phyloP scores from a whole-genome alignment of 345 rosid species.

The Dipteronia sinensis region DNA sequence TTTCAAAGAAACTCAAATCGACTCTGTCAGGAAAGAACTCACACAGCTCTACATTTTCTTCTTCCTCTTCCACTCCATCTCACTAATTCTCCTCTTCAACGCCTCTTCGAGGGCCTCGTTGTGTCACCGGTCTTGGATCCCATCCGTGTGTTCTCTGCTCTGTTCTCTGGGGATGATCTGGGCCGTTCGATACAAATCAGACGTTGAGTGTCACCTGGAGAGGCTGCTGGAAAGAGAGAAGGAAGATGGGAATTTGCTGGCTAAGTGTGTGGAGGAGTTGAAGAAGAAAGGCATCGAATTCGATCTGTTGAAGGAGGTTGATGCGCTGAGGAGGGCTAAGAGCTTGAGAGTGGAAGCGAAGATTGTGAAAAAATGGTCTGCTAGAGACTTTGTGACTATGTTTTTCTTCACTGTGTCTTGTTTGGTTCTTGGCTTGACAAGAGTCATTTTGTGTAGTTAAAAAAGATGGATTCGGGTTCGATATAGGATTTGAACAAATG shows the following conservation, averaged over 20 bases:
- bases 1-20: constrained; percentile 83
- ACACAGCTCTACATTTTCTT: constrained; percentile 83
- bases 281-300: constrained; percentile 89
- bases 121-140: constrained; percentile 81
- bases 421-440: constrained; percentile 72
- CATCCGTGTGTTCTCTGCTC: constrained; percentile 66
- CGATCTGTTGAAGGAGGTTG: constrained; percentile 92
- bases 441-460: constrained; percentile 70
- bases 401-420: constrained; percentile 80
- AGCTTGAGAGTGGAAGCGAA: constrained; percentile 76
- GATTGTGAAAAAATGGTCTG: constrained; percentile 79
- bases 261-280: constrained; percentile 85
- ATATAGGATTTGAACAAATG: background rate
- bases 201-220: constrained; percentile 72
- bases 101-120: constrained; percentile 33
- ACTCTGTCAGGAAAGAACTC: constrained; percentile 65
- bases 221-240: constrained; percentile 84
- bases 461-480: background rate
- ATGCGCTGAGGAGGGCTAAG: constrained; percentile 91
- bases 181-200: constrained; percentile 86
- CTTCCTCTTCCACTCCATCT: constrained; percentile 85
- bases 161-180: constrained; percentile 78
- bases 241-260: constrained; percentile 78
- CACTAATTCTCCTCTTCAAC: constrained; percentile 78
- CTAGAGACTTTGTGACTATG: constrained; percentile 71